Conservation (phyloP, 306 rosid species). For the Fagus sylvatica region DNA sequence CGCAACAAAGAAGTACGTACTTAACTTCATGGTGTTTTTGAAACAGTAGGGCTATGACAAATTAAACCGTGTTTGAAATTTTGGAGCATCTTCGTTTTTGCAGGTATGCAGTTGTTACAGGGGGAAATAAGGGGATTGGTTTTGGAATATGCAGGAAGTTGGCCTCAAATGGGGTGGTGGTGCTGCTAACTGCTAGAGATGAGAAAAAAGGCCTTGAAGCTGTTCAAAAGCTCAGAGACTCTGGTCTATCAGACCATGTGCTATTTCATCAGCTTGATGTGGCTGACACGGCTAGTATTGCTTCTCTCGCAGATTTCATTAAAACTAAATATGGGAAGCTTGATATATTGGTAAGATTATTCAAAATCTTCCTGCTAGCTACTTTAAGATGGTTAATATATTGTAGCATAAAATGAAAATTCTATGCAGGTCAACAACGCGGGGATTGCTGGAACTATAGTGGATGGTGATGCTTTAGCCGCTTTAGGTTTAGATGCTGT, state of each 20-base stretch:
- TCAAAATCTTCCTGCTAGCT: too few relatives aligned
- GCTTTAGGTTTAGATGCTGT: not conserved
- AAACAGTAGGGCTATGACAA: too few relatives aligned
- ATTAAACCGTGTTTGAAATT: too few relatives aligned
- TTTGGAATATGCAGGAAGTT: not conserved
- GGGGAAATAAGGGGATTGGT: not conserved
- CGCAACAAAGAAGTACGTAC: too few relatives aligned
- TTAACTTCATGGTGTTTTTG: too few relatives aligned
- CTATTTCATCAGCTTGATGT: slow-evolving; percentile 1
- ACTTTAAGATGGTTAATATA: too few relatives aligned
- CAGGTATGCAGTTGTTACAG: slow-evolving; percentile 4
- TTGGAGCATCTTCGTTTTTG: too few relatives aligned
- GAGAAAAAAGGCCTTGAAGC: slow-evolving; percentile 4
- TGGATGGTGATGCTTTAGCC: not conserved
- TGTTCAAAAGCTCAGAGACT: not conserved
- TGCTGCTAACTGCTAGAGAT: slow-evolving; percentile 6
- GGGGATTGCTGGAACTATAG: not conserved
- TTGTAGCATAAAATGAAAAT: too few relatives aligned
- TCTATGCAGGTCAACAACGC: not conserved
- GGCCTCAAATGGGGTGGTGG: not conserved
- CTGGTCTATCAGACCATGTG: not conserved
- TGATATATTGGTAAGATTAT: slow-evolving; percentile 4
- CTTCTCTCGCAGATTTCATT: not conserved
- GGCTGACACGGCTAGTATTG: not conserved
- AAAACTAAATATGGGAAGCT: not conserved